A percentile compares a stretch with the other conserved stretches of the same genome.
phyloP scores from a whole-genome alignment of 805 yeast genomes.

The Sporopachydermia quercuum region DNA sequence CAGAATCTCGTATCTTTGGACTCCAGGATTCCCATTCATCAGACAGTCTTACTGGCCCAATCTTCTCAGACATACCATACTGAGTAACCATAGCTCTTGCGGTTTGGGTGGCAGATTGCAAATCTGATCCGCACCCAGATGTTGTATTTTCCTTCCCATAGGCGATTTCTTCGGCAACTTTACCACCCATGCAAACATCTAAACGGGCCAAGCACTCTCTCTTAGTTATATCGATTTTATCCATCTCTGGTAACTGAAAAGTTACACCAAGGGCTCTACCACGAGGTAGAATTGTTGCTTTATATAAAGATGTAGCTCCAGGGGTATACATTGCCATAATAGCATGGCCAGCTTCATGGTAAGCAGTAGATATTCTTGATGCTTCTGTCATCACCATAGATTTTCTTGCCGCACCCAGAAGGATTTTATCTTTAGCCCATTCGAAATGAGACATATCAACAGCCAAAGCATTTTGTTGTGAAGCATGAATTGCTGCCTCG shows the following conservation, averaged over 20 bases:
- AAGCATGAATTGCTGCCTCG: slow-evolving; percentile 96
- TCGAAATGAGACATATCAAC: slow-evolving; percentile 89
- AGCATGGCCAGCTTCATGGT: slow-evolving; percentile 99
- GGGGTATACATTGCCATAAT: slow-evolving; percentile 90
- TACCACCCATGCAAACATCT: slow-evolving; percentile 99
- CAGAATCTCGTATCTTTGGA: slow-evolving; percentile 69
- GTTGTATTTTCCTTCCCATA: slow-evolving; percentile 90
- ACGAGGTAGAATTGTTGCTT: slow-evolving; percentile 92
- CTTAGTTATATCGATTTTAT: slow-evolving; percentile 84
- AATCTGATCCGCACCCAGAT: slow-evolving; percentile 88
- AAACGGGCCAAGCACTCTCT: slow-evolving; percentile 80
- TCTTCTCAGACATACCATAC: slow-evolving; percentile 88
- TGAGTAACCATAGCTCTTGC: slow-evolving; percentile 96
- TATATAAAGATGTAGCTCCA: slow-evolving; percentile 90
- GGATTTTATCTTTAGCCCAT: slow-evolving; percentile 97
- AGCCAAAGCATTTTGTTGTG: slow-evolving; percentile 78
- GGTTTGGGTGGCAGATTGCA: slow-evolving; percentile 75
- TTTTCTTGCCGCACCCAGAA: slow-evolving; percentile 96
- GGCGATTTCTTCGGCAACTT: slow-evolving; percentile 86
- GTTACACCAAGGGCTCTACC: slow-evolving; percentile 96
- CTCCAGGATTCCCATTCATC: slow-evolving; percentile 97
- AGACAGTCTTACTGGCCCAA: slow-evolving; percentile 83
- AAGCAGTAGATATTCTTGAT: slow-evolving; percentile 85
- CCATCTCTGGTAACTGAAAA: slow-evolving; percentile 96
- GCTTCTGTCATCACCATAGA: slow-evolving; percentile 97